Percentiles rank a stretch among this genome's conserved stretches.
Conservation (phyloP, 2,329 filamentous ascomycete species). For the Claviceps arundinis region DNA sequence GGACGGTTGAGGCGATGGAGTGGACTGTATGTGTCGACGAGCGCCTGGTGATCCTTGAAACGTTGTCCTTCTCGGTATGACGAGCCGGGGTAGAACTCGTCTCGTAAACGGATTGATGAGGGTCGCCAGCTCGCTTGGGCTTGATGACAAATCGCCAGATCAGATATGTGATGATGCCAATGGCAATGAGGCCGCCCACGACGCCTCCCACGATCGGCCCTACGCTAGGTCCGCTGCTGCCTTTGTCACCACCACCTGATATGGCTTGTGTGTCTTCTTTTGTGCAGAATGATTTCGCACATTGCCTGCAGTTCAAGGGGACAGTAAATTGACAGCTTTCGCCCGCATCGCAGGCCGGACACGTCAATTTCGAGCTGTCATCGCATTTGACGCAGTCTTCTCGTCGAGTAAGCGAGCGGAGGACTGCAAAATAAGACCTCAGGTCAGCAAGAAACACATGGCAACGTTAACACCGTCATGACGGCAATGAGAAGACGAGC, state of each 20-base stretch:
- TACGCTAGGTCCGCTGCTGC: slow-evolving; percentile 45
- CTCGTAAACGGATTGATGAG: slow-evolving; percentile 37
- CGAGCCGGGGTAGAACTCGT: slow-evolving; percentile 35
- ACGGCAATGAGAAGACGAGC: too few relatives aligned
- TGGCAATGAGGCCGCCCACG: slow-evolving; percentile 64
- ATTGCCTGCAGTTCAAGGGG: slow-evolving; percentile 32
- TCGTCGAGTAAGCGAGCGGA: slow-evolving; percentile 23
- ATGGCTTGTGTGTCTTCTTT: slow-evolving; percentile 12
- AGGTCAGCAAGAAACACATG: not conserved
- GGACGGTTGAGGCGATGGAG: slow-evolving; percentile 88
- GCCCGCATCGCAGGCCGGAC: slow-evolving; percentile 29
- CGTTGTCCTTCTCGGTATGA: slow-evolving; percentile 33
- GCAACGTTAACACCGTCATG: too few relatives aligned
- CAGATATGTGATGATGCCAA: slow-evolving; percentile 64
- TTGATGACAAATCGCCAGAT: slow-evolving; percentile 84
- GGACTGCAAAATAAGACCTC: slow-evolving; percentile 9
- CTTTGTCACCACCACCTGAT: slow-evolving; percentile 8
- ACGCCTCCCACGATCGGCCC: slow-evolving; percentile 89
- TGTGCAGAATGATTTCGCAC: slow-evolving; percentile 34
- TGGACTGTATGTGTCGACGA: slow-evolving; percentile 74
- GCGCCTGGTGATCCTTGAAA: slow-evolving; percentile 34
- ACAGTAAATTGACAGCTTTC: slow-evolving; percentile 33
- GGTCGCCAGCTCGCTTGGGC: slow-evolving; percentile 52
- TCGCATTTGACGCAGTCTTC: slow-evolving; percentile 34
- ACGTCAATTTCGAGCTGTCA: slow-evolving; percentile 25